A percentile compares a stretch with the other conserved stretches of the same genome.
Evolutionary conservation across 1,139 yeast genomes (phyloP).

Genomic region (Geotrichum armillariae): DNA sequence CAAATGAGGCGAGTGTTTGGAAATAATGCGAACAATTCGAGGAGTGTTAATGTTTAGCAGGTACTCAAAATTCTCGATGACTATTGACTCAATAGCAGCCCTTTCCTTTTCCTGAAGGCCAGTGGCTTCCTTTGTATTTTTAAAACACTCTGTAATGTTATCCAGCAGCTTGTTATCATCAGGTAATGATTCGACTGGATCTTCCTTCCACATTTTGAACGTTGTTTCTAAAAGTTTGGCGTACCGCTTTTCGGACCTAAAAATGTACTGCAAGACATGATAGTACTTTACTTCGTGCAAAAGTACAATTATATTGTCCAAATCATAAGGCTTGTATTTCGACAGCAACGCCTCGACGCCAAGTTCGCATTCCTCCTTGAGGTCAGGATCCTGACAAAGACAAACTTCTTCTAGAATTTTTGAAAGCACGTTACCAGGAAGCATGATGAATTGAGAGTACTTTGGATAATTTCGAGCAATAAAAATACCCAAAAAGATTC

Average conservation of each 20-base stretch:
- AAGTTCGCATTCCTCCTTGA: conserved; percentile 64
- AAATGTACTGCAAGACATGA: conserved; percentile 59
- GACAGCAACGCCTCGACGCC: conserved; percentile 70
- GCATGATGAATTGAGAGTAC: conserved; percentile 70
- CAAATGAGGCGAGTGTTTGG: conserved; percentile 28
- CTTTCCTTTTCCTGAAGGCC: conserved; percentile 26
- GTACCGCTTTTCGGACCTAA: conserved; percentile 53
- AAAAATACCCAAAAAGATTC: conserved; percentile 57
- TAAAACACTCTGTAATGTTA: conserved; percentile 34
- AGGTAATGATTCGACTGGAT: conserved; percentile 22
- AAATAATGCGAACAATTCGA: conserved; percentile 27
- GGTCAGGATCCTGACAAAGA: conserved; percentile 40
- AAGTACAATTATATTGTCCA: conserved; percentile 48
- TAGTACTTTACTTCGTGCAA: conserved; percentile 56
- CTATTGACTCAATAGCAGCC: conserved; percentile 24
- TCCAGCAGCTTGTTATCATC: conserved; percentile 29
- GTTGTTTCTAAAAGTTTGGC: conserved; percentile 52
- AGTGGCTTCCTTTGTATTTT: conserved; percentile 22
- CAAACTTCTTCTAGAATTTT: conserved; percentile 54
- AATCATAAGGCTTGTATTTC: conserved; percentile 56
- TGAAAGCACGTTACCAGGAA: conserved; percentile 59
- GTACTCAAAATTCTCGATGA: conserved; percentile 27
- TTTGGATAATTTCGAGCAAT: conserved; percentile 77
- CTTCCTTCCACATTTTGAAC: conserved; percentile 29
- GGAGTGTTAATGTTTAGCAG: conserved; percentile 26